A percentile compares a stretch with the other conserved stretches of the same genome.
These are phyloP conservation scores for Naegleria lovaniensis DNA, from an alignment of 208 protist genomes.

Conservation along the genomic window DNA sequence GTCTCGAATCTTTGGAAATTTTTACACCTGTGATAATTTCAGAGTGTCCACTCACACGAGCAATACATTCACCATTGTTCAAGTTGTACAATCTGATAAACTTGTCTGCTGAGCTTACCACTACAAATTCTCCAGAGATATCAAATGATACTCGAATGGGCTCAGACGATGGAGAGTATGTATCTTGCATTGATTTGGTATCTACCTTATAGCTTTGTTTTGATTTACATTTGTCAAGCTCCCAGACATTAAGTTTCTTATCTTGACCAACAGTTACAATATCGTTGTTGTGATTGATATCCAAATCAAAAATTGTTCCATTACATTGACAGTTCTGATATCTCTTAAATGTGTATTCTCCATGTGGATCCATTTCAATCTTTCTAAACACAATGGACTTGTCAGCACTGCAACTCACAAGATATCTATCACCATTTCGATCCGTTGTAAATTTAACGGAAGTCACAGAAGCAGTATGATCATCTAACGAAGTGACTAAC, in stretches of 20 bases:
- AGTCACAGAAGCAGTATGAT: conserved; percentile 36
- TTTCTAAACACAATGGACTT: conserved; percentile 33
- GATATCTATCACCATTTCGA: not conserved
- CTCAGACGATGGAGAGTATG: not conserved
- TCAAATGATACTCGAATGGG: conserved; percentile 27
- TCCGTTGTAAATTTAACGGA: conserved; percentile 33
- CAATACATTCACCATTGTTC: conserved; percentile 28
- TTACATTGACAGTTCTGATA: not conserved
- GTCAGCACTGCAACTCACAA: conserved; percentile 38
- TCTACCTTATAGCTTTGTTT: not conserved
- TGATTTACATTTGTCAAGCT: conserved; percentile 20
- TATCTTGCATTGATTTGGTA: not conserved
- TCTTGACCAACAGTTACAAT: conserved; percentile 39
- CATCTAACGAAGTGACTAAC: conserved; percentile 27
- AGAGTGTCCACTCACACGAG: conserved; percentile 20
- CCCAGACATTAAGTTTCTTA: conserved; percentile 35
- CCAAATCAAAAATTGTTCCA: conserved; percentile 39
- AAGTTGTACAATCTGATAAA: conserved; percentile 37
- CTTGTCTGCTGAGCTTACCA: conserved; percentile 31
- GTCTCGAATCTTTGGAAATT: conserved; percentile 19
- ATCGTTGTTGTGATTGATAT: conserved; percentile 21
- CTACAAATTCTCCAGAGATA: conserved; percentile 23
- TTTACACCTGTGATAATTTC: conserved; percentile 32
- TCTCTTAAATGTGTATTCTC: not conserved
- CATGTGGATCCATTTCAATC: not conserved